Conservation (phyloP, 1,139 yeast genomes). For the Sugiyamaella castrensis region DNA sequence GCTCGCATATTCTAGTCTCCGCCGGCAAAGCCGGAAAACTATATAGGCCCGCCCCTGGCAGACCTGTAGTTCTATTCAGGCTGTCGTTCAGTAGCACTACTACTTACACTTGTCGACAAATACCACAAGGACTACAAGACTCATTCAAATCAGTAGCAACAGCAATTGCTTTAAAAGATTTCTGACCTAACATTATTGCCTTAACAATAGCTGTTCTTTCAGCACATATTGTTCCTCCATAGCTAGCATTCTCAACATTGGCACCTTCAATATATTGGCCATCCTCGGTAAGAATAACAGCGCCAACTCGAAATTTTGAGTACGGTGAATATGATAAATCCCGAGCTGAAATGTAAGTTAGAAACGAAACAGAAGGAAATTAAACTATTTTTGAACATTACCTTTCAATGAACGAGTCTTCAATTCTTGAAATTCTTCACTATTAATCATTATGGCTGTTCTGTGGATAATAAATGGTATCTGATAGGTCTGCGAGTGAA, state of each 20-base stretch:
- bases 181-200: conserved; percentile 56
- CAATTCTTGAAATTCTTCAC: conserved; percentile 29
- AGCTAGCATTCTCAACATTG: conserved; percentile 90
- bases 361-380: background rate
- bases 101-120: conserved; percentile 72
- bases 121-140: conserved; percentile 85
- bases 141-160: conserved; percentile 61
- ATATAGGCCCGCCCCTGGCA: too few relatives aligned
- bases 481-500: background rate
- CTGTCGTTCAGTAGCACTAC: too few relatives aligned
- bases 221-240: conserved; percentile 87
- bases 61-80: too few relatives aligned
- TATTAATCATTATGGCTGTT: conserved; percentile 27
- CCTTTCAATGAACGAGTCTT: conserved; percentile 18
- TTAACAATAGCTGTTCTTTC: conserved; percentile 75
- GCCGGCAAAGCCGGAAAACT: too few relatives aligned
- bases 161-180: conserved; percentile 59
- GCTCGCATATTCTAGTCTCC: too few relatives aligned
- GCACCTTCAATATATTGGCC: conserved; percentile 65
- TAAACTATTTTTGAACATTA: background rate
- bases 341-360: conserved; percentile 27
- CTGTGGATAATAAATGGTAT: background rate
- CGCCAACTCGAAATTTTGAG: conserved; percentile 85
- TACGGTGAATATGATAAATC: conserved; percentile 68
- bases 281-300: conserved; percentile 55